Evolutionary conservation across 495 filamentous ascomycete species (phyloP).

Genomic region (Penicillium daleae): DNA sequence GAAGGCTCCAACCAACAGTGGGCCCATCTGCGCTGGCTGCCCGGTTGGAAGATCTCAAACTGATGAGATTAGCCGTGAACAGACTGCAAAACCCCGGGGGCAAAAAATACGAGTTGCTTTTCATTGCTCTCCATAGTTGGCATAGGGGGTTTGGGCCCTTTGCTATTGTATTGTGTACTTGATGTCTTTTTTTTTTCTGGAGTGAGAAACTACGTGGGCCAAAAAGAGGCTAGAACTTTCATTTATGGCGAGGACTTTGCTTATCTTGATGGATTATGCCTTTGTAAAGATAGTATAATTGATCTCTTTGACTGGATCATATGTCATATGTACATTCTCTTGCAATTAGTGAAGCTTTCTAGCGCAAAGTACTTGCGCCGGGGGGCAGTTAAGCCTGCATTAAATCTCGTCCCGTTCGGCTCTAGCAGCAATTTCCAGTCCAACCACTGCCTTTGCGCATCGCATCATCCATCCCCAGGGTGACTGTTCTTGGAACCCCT

Average conservation of each 20-base stretch:
- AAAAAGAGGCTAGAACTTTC: background rate
- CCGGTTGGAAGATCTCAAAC: slow-evolving; percentile 57
- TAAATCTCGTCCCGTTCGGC: background rate
- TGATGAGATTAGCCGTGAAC: slow-evolving; percentile 21
- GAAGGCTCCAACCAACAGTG: slow-evolving; percentile 80
- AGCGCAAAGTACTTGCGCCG: background rate
- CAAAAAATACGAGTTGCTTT: background rate
- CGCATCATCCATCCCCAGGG: slow-evolving; percentile 60
- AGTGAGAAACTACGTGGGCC: background rate
- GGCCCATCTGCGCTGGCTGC: slow-evolving; percentile 91
- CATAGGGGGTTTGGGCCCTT: background rate
- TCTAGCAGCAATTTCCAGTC: slow-evolving; percentile 53
- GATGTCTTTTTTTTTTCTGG: background rate
- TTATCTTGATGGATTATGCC: slow-evolving; percentile 9
- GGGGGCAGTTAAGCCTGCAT: background rate
- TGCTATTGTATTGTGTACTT: slow-evolving; percentile 1
- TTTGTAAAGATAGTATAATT: slow-evolving; percentile 7
- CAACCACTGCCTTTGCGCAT: slow-evolving; percentile 52
- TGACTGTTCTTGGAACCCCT: slow-evolving; percentile 54
- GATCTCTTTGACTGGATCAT: slow-evolving; percentile 3
- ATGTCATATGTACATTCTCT: slow-evolving; percentile 9
- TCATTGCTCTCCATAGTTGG: background rate
- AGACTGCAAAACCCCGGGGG: background rate
- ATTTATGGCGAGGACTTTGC: background rate
- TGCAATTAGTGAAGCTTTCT: slow-evolving; percentile 1